These are phyloP conservation scores for Glycine tomentella DNA, from an alignment of 306 rosid genomes.

Conservation along the genomic window DNA sequence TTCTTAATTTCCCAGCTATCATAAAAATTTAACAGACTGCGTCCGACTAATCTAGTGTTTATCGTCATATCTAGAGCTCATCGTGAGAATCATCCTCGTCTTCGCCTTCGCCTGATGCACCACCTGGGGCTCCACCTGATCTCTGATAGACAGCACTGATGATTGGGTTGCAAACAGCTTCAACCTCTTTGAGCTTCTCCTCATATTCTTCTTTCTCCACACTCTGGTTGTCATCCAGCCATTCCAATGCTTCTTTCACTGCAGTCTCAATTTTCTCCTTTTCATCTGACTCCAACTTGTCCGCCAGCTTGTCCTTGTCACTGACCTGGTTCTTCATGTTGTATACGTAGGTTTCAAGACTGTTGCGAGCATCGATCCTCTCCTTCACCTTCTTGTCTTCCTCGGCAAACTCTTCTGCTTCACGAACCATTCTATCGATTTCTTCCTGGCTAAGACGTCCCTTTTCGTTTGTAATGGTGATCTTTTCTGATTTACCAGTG, in stretches of 20 bases:
- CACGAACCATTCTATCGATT: conserved; percentile 94
- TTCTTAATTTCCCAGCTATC: conserved; percentile 47
- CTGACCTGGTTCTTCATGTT: conserved; percentile 95
- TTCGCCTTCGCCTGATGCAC: conserved; percentile 66
- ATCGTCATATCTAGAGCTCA: conserved; percentile 73
- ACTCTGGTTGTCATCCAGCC: conserved; percentile 94
- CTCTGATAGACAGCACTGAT: conserved; percentile 87
- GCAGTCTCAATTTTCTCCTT: conserved; percentile 96
- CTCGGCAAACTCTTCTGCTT: conserved; percentile 95
- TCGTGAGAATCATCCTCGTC: conserved; percentile 90
- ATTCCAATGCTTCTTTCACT: conserved; percentile 91
- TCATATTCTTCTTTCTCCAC: conserved; percentile 94
- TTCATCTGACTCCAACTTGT: conserved; percentile 92
- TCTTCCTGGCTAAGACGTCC: conserved; percentile 98
- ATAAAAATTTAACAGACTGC: conserved; percentile 52
- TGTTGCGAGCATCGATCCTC: conserved; percentile 88
- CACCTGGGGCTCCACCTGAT: conserved; percentile 88
- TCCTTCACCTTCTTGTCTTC: conserved; percentile 99
- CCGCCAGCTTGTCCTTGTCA: conserved; percentile 98
- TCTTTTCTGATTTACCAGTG: conserved; percentile 97
- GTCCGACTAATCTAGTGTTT: conserved; percentile 50
- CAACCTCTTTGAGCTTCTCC: conserved; percentile 94
- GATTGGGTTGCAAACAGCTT: conserved; percentile 96
- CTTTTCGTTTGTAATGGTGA: conserved; percentile 96
- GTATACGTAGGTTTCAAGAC: conserved; percentile 86